Evolutionary conservation across 176 grass and related monocot species (phyloP), one percentile per base, ranked within the genome.

Genomic region (Ensete ventricosum): DNA sequence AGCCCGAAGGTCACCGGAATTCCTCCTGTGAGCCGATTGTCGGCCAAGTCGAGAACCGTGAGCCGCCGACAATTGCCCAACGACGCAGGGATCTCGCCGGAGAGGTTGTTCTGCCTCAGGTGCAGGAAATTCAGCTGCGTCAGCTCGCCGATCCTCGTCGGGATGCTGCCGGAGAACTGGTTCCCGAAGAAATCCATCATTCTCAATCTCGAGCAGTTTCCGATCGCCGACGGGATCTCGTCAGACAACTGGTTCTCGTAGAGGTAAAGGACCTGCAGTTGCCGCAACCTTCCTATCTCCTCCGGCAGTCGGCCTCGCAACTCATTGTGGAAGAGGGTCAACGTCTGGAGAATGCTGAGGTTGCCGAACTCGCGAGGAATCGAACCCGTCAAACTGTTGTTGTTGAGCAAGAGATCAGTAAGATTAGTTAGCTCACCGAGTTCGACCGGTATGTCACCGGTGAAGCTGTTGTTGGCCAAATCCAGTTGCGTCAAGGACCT

Each of bases 171-270:
- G 8, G 78, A 81, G 76, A 99, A 87, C 64, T 73, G 85, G 65
- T 99, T 99, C 60, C 95, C 95, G 14, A 89, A 99, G 64, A 99
- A 83, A 52, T 93, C 95, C 17, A 98, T 70, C 90, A 85, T 85
- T 68, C 91, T 86, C 70, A 98, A 65, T 78, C 72, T 84, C 21
- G 86, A 52, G 63, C 95, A 98, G 57, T 87, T 84, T 11, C 90
- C 86, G 52, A 98, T 93, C 9, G 86, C 76, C 71, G 23, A 82
- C n/a, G 95, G 95, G 79, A 98, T 87, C 71, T 64, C 78, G 14
- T 90, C 90, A 24, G 72, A 3, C 21, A 98, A 84, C 79, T 93
- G 86, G 78, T 98, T 98, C 82, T 98, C 95, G 82, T 99, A 99
- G 24, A 94, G 53, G 74, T 85, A 99, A 3, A 99, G 81, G 53